These are phyloP conservation scores for Dionaea muscipula DNA, from an alignment of 179 eudicot genomes.

Conservation along the genomic window DNA sequence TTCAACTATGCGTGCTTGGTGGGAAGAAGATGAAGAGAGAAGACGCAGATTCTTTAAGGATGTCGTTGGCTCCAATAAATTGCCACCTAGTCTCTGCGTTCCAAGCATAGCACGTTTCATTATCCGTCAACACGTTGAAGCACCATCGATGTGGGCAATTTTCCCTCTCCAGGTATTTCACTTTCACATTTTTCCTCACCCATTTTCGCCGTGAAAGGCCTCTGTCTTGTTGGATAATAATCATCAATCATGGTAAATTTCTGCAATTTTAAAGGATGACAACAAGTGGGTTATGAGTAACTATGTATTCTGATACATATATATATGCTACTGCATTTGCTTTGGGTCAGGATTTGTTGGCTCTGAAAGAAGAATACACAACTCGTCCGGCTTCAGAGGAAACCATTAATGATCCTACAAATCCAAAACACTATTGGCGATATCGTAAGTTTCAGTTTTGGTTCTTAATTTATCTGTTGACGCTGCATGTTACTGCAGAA, in stretches of 20 bases:
- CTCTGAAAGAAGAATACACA: constrained; percentile 75
- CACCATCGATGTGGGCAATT: constrained; percentile 99
- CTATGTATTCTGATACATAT: no score
- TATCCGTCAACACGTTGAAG: constrained; percentile 79
- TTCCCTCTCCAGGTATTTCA: constrained; percentile 85
- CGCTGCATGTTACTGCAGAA: not conserved
- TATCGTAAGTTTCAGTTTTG: constrained; percentile 42
- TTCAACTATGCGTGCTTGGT: constrained; percentile 96
- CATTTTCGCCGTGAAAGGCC: no score
- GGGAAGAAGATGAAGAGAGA: constrained; percentile 99
- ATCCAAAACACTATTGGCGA: constrained; percentile 97
- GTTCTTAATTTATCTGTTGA: not conserved
- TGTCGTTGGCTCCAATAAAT: constrained; percentile 53
- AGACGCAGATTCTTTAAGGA: constrained; percentile 52
- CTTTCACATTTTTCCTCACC: not conserved
- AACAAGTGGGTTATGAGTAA: no score
- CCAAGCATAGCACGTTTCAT: constrained; percentile 71
- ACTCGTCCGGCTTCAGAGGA: constrained; percentile 82
- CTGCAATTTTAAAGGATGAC: no score
- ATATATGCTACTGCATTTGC: not conserved
- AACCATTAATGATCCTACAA: constrained; percentile 94
- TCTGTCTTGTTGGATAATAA: no score
- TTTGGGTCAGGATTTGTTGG: constrained; percentile 59
- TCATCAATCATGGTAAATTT: no score
- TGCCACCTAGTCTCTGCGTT: constrained; percentile 66